Evolutionary conservation across 495 filamentous ascomycete genomes (phyloP), one percentile per base, ranked within the genome.

Genomic region (Aspergillus saccharolyticus): DNA sequence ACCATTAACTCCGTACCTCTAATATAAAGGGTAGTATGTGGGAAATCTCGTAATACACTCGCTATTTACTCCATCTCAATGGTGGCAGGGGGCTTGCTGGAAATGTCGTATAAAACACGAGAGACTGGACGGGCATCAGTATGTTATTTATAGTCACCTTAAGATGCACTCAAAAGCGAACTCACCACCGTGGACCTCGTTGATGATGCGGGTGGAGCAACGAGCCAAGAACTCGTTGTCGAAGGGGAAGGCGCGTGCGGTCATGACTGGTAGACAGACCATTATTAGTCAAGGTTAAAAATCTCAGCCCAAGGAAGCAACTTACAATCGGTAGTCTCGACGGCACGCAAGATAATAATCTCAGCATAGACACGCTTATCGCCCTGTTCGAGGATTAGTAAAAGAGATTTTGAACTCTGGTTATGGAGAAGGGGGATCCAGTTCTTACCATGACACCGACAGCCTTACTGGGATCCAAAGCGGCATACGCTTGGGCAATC

Each of bases 401-500:
- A n/a, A 10, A 10, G n/a, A 10, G n/a, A n/a, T 1, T 4, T 44
- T 30, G 14, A 6, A 39, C 33, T 12, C 18, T 18, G 54, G 14
- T 16, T 21, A 10, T n/a, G 2, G 30, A 17, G 16, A n/a, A 16
- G 28, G 33, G 25, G 10, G 14, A 39, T 9, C 7, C 12, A 15
- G 10, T 39, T 9, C 33, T 39, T 39, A 39, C 33, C 81, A 88
- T 86, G 16, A 91, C 88, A 61, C 89, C 87, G 2, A 96, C 91
- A 17, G 87, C 88, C 62, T 78, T 81, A 30, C 77, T 79, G 3
- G 85, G 85, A 44, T 89, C 75, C 22, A 97, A 73, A 16, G 83
- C 94, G 18, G 89, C 94, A 62, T 85, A 96, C 4, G 93, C 93
- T 69, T 96, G 90, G 53, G 77, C 81, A 52, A 92, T 90, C 63